A percentile compares a stretch with the other conserved stretches of the same genome.
phyloP scores from a whole-genome alignment of 345 rosid species.

The Eucalyptus erythrocorys region DNA sequence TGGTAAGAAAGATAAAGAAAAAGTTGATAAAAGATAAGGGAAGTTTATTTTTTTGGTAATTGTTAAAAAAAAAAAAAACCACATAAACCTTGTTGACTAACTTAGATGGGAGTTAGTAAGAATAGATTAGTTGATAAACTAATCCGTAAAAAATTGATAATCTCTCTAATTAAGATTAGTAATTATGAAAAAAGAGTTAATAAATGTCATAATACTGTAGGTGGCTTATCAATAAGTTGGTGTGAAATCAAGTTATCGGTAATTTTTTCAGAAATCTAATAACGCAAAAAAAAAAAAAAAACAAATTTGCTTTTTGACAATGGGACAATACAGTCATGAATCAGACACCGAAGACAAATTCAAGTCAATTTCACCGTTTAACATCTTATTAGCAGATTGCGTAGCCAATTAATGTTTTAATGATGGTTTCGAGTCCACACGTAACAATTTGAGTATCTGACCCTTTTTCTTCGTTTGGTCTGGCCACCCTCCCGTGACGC shows the following conservation, averaged over 20 bases:
- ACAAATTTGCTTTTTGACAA: background rate
- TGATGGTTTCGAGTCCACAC: background rate
- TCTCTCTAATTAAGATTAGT: background rate
- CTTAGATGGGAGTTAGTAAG: background rate
- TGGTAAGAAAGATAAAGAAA: background rate
- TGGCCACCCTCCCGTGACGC: background rate
- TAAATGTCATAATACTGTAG: background rate
- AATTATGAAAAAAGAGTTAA: background rate
- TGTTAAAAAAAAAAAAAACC: background rate
- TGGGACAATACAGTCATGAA: background rate
- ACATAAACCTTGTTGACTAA: background rate
- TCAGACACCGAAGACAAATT: background rate
- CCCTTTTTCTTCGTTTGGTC: no score
- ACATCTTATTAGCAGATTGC: background rate
- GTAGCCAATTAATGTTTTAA: background rate
- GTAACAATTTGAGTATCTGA: background rate
- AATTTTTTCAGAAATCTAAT: background rate
- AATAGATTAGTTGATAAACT: background rate
- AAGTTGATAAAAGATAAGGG: background rate
- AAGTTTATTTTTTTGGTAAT: background rate
- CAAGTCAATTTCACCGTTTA: background rate
- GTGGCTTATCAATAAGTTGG: background rate
- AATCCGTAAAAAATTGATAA: background rate
- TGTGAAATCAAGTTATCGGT: background rate
- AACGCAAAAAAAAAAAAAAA: background rate